Base-by-base conservation (phyloP, 2,329 filamentous ascomycete genomes). In the Orbilia ellipsospora region DNA sequence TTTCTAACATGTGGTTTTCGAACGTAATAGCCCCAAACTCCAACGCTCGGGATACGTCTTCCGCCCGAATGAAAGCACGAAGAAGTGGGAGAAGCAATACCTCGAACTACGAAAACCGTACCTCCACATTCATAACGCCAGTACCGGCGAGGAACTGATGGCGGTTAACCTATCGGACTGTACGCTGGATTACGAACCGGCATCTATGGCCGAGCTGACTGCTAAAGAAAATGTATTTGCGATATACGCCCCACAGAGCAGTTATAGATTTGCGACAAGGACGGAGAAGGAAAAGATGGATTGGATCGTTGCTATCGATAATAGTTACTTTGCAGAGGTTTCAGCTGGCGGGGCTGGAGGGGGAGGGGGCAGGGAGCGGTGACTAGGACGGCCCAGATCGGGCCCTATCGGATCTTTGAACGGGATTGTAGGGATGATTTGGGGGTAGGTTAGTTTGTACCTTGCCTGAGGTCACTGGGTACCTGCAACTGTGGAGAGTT, bases 271-370 rank as follows among this genome's bases (percentile, higher is more conserved):
- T 82, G 92, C 93, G 13, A 92, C 93, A 23, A 87, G 93, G 72
- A 94, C 89, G 80, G 94, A 97, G 84, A 87, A 90, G 57, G 94
- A 97, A 82, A 97, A 97, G 85, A 90, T 94, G 79, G 95, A 98
- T 82, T 99, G 95, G 95, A 97, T 99, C 79, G 88, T 96, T 82
- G 90, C 91, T 80, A 93, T 99, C 79, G 95, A 99, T 83, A 91
- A 97, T 85, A 78, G 90, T 87, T 81, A 88, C 89, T 79, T 81
- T 78, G 51, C 68, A 45, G 59, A 68, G 16, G n/a, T 13, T 12
- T 23, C 23, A 23, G 31, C 31, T 1, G 31, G 31, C 10, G 31
- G 31, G 31, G 8, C 8, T 6, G 45, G 7, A 16, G 66, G 48
- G 42, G 26, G 16, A 16, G 70, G 57, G 10, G 15, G 28, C 15